These are phyloP conservation scores for Yamadazyma triangularis DNA, from an alignment of 1,139 yeast genomes.

Conservation along the genomic window DNA sequence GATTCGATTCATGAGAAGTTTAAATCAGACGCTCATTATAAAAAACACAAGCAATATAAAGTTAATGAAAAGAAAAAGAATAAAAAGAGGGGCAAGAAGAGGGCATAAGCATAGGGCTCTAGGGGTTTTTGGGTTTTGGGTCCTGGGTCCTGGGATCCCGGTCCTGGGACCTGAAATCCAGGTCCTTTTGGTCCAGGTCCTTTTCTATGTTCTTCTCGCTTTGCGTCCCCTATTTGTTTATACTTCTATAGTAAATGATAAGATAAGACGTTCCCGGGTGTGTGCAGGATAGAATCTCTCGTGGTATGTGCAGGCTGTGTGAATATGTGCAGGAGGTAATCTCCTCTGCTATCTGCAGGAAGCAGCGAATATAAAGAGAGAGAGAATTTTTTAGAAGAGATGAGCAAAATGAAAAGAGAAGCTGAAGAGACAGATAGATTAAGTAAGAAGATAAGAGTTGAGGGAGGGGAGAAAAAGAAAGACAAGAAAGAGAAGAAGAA, in stretches of 20 bases:
- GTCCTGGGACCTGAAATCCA: neutral
- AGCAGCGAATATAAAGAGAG: no score
- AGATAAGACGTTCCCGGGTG: no score
- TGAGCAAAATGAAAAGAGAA: constrained; percentile 35
- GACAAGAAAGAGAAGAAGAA: constrained; percentile 35
- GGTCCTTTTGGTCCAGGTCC: neutral
- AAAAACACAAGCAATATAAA: constrained; percentile 16
- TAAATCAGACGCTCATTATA: constrained; percentile 17
- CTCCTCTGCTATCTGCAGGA: no score
- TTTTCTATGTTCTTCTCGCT: neutral
- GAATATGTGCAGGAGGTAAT: no score
- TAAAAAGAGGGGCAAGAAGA: constrained; percentile 1
- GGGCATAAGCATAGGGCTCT: no score
- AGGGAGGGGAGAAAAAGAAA: constrained; percentile 33
- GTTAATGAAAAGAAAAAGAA: constrained; percentile 10
- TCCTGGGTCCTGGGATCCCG: neutral
- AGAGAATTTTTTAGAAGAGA: constrained; percentile 5
- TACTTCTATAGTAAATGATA: no score
- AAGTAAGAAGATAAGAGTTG: constrained; percentile 21
- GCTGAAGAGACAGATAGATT: constrained; percentile 15
- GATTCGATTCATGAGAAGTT: constrained; percentile 12
- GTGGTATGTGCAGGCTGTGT: no score
- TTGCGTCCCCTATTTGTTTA: no score
- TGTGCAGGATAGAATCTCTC: no score
- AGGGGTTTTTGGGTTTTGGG: no score